phyloP scores from a whole-genome alignment of 1,284 basidiomycete species.

The Boletus mariae region DNA sequence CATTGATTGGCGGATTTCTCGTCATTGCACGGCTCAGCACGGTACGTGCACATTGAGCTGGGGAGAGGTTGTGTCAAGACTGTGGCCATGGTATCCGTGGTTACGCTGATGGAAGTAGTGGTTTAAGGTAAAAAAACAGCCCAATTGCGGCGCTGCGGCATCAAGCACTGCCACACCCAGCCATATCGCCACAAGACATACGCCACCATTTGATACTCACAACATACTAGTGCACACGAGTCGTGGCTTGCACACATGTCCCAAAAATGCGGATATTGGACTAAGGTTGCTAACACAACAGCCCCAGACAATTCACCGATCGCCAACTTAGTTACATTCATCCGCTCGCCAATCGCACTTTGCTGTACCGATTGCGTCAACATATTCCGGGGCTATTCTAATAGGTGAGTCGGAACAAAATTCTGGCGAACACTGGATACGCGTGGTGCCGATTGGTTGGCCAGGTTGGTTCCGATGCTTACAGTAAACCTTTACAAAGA shows the following conservation, averaged over 20 bases:
- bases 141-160: background rate
- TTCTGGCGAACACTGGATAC: background rate
- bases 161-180: slow-evolving; percentile 1
- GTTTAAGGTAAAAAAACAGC: background rate
- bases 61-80: slow-evolving; percentile 26
- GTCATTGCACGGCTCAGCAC: slow-evolving; percentile 5
- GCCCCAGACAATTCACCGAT: no score
- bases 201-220: background rate
- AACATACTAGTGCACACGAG: background rate
- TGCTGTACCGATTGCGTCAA: background rate
- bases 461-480: no score
- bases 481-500: no score
- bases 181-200: background rate
- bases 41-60: slow-evolving; percentile 20
- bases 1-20: slow-evolving; percentile 27
- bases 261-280: background rate
- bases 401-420: background rate
- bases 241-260: background rate
- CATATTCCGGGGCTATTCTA: background rate
- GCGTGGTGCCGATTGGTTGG: background rate
- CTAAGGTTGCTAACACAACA: no score
- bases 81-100: slow-evolving; percentile 23
- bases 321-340: no score
- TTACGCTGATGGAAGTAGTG: slow-evolving; percentile 11
- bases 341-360: no score